Evolutionary conservation across 768 basidiomycete genomes (phyloP).

Genomic region (Chalciporus piperatus): DNA sequence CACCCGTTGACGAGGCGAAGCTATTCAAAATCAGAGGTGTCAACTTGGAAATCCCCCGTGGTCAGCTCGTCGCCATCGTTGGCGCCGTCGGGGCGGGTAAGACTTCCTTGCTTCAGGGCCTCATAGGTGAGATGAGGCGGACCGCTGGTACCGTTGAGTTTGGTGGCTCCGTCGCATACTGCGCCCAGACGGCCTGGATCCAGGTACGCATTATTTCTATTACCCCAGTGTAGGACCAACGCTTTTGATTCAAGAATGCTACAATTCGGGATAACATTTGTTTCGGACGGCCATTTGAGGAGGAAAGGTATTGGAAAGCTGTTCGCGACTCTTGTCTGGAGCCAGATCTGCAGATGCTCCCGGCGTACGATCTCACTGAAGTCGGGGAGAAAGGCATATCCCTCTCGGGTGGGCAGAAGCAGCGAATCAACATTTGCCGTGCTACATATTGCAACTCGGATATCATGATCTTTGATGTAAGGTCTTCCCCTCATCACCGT

Average conservation of each 20-base stretch:
- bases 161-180: slow-evolving; percentile 77
- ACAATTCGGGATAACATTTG: slow-evolving; percentile 88
- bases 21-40: slow-evolving; percentile 68
- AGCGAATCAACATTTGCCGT: slow-evolving; percentile 82
- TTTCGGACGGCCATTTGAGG: slow-evolving; percentile 82
- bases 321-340: slow-evolving; percentile 75
- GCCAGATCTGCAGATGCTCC: slow-evolving; percentile 75
- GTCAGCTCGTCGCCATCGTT: slow-evolving; percentile 81
- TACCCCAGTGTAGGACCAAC: neutral
- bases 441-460: slow-evolving; percentile 85
- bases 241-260: slow-evolving; percentile 49
- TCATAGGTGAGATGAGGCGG: slow-evolving; percentile 82
- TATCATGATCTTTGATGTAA: slow-evolving; percentile 77
- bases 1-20: slow-evolving; percentile 34
- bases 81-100: slow-evolving; percentile 61
- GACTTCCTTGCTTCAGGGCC: slow-evolving; percentile 66
- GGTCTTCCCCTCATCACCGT: slow-evolving; percentile 7
- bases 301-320: slow-evolving; percentile 79
- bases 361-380: slow-evolving; percentile 77
- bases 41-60: slow-evolving; percentile 66
- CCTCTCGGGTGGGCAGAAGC: slow-evolving; percentile 78
- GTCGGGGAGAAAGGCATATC: slow-evolving; percentile 89
- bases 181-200: slow-evolving; percentile 89
- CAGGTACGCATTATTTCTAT: slow-evolving; percentile 42
- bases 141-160: slow-evolving; percentile 65